These are phyloP conservation scores for Aspergillus caelatus DNA, from an alignment of 2,329 filamentous ascomycete genomes.

Conservation along the genomic window DNA sequence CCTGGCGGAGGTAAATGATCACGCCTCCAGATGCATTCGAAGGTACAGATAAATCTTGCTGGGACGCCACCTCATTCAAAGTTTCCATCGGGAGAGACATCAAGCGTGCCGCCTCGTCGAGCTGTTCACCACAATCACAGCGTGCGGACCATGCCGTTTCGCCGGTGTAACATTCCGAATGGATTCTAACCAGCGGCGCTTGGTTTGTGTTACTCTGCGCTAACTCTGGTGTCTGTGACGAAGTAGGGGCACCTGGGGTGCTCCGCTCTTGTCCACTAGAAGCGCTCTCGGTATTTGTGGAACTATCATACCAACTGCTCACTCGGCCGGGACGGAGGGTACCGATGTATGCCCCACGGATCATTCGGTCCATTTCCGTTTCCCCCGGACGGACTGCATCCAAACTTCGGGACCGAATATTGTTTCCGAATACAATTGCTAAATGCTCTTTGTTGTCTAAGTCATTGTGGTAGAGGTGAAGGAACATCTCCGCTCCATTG, in stretches of 20 bases:
- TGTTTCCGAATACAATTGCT: conserved; percentile 91
- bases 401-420: conserved; percentile 72
- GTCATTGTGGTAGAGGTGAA: conserved; percentile 92
- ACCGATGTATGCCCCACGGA: conserved; percentile 88
- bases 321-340: conserved; percentile 83
- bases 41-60: conserved; percentile 37
- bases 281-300: conserved; percentile 18
- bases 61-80: conserved; percentile 30
- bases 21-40: conserved; percentile 72
- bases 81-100: conserved; percentile 70
- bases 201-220: conserved; percentile 25
- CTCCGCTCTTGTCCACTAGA: conserved; percentile 1
- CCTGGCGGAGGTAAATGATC: conserved; percentile 93
- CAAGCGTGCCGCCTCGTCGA: conserved; percentile 91
- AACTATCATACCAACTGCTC: conserved; percentile 65
- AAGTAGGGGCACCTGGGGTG: conserved; percentile 13
- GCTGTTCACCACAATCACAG: conserved; percentile 96
- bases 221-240: conserved; percentile 15
- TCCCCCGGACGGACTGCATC: conserved; percentile 50
- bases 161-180: conserved; percentile 97
- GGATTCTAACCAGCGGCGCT: conserved; percentile 84
- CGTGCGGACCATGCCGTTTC: conserved; percentile 98
- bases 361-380: conserved; percentile 71
- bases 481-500: conserved; percentile 90
- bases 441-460: conserved; percentile 94